These are phyloP conservation scores for Debaryomycetaceae sp. DNA, from an alignment of 1,139 yeast species.

Conservation along the genomic window DNA sequence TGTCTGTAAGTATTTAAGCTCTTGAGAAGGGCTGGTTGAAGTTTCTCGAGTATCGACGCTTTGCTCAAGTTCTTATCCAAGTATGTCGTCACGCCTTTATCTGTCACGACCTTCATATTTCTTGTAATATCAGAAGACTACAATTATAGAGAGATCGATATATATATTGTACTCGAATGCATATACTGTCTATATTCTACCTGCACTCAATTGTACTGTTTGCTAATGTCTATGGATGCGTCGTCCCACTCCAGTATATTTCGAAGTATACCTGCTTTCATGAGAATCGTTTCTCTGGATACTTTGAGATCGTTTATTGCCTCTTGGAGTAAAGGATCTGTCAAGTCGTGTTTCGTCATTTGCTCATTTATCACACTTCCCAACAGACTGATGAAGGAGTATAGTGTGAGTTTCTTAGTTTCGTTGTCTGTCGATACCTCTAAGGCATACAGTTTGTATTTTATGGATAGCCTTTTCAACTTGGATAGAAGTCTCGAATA, in stretches of 20 bases:
- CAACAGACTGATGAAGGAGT: slow-evolving; percentile 18
- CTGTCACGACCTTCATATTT: slow-evolving; percentile 29
- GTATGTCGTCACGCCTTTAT: slow-evolving; percentile 16
- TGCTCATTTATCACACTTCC: slow-evolving; percentile 13
- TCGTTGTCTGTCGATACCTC: slow-evolving; percentile 9
- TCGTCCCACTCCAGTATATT: background rate
- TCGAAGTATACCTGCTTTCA: slow-evolving; percentile 4
- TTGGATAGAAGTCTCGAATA: slow-evolving; percentile 18
- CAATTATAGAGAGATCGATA: background rate
- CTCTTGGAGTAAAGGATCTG: slow-evolving; percentile 5
- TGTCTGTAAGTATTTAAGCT: slow-evolving; percentile 19
- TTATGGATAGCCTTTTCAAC: slow-evolving; percentile 30
- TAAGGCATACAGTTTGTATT: slow-evolving; percentile 22
- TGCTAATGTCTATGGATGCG: background rate
- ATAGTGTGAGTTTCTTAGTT: slow-evolving; percentile 9
- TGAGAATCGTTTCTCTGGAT: slow-evolving; percentile 14
- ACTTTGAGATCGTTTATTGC: slow-evolving; percentile 12
- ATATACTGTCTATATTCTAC: background rate
- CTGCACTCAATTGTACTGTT: background rate
- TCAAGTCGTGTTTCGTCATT: slow-evolving; percentile 1
- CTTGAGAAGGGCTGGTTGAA: slow-evolving; percentile 25
- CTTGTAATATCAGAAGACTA: background rate
- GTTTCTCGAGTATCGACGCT: slow-evolving; percentile 18
- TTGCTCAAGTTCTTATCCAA: slow-evolving; percentile 15
- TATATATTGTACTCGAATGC: background rate